Evolutionary conservation across 2,329 filamentous ascomycete species (phyloP).

Genomic region (Rosellinia necatrix): DNA sequence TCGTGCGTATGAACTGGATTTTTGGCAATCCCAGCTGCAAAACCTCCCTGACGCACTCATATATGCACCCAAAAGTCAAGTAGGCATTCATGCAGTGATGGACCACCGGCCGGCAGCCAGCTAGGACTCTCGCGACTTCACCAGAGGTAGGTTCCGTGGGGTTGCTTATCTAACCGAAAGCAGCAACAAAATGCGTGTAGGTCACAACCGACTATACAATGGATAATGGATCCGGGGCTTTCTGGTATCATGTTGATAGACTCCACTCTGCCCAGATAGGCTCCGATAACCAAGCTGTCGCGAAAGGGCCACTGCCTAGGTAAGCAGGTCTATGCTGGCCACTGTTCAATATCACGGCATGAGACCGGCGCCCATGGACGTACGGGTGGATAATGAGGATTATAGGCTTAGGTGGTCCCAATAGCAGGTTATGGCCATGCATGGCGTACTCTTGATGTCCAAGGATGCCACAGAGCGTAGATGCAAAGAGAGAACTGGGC

Average conservation of each 20-base stretch:
- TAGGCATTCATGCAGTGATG: not conserved
- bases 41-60: not conserved
- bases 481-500: not conserved
- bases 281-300: not conserved
- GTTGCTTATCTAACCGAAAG: constrained; percentile 9
- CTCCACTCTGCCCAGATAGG: not conserved
- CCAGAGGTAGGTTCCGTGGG: not conserved
- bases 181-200: constrained; percentile 5
- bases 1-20: not conserved
- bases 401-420: not conserved
- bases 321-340: too few species aligned
- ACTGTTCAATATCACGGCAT: not conserved
- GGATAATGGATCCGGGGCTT: not conserved
- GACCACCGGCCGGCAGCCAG: constrained; percentile 7
- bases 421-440: not conserved
- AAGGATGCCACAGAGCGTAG: not conserved
- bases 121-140: not conserved
- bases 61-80: not conserved
- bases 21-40: not conserved
- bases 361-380: not conserved
- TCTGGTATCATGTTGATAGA: not conserved
- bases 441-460: not conserved
- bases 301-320: not conserved
- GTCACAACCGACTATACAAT: not conserved
- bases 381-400: not conserved